A percentile compares a stretch with the other conserved stretches of the same genome.
Conservation (phyloP, 192 early-diverging fungal genomes). For the Backusella luteola region DNA sequence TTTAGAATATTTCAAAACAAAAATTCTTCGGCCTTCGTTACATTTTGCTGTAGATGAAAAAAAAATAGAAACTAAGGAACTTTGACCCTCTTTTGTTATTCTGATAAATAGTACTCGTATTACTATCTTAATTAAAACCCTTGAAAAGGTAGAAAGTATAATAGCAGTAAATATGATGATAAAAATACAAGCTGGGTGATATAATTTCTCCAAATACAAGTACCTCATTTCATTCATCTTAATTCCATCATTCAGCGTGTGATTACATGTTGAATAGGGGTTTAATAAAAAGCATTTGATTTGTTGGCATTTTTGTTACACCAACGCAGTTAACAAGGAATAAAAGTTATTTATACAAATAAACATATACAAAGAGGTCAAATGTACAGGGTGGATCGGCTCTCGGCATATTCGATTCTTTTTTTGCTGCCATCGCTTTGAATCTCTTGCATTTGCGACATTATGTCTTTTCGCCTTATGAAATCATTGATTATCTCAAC, state of each 20-base stretch:
- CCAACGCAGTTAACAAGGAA: background rate
- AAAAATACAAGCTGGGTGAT: background rate
- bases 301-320: background rate
- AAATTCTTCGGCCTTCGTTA: background rate
- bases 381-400: background rate
- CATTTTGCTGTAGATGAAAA: background rate
- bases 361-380: background rate
- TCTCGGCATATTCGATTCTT: background rate
- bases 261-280: background rate
- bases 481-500: background rate
- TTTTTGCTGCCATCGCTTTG: background rate
- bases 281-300: conserved; percentile 1
- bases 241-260: background rate
- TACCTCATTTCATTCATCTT: background rate
- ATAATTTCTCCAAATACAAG: background rate
- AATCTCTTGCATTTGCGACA: background rate
- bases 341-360: background rate
- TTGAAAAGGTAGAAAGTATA: background rate
- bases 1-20: background rate
- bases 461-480: background rate
- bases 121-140: background rate
- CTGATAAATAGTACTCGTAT: background rate
- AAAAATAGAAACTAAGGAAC: background rate
- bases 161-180: background rate
- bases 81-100: background rate